Evolutionary conservation across 768 basidiomycete genomes (phyloP), one percentile per base, ranked within the genome.

Genomic region (Pleurotus salmoneostramineus): DNA sequence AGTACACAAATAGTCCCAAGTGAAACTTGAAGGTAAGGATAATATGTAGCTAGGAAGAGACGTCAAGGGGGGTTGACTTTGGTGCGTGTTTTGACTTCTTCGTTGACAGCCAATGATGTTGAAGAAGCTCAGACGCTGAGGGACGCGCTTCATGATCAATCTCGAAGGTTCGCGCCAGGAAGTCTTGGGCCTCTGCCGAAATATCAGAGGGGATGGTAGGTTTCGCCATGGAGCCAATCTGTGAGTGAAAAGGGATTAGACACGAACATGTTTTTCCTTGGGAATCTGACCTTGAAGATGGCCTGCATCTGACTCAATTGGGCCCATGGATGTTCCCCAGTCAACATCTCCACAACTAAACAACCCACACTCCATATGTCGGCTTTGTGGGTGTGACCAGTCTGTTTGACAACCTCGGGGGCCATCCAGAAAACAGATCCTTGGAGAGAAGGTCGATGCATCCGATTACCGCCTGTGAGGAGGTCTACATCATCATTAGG

Each of bases 341-440:
- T 98, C 56, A 97, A 77, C 95, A 98, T 98, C 71, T 98, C 95
- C 10, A 98, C 93, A 27, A 97, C 88, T 48, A 98, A 74, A 70
- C 95, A 96, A 1, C 95, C 95, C 1, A 98, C 88, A 68, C 91
- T 93, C 95, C 95, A 98, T 56, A 97, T 95, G 69, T 97, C 95
- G 5, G 95, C 94, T 67, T 95, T 95, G 60, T 79, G 81, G 7
- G 94, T 95, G 68, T 97, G 93, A 0, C 87, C 83, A 27, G 88
- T 94, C 74, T 99, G 97, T 67, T 95, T 95, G 59, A 98, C 97
- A 15, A 98, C 94, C 72, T 98, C 96, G 0, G 96, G 96, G 0
- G 96, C 96, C 96, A 98, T 98, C 96, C 96, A 98, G 73, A 97
- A 98, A 8, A 98, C 95, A 1, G 95, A 97, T 2, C 97, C 97